Conservation (phyloP, 1,284 basidiomycete species). For the Rhodotorula sp. region DNA sequence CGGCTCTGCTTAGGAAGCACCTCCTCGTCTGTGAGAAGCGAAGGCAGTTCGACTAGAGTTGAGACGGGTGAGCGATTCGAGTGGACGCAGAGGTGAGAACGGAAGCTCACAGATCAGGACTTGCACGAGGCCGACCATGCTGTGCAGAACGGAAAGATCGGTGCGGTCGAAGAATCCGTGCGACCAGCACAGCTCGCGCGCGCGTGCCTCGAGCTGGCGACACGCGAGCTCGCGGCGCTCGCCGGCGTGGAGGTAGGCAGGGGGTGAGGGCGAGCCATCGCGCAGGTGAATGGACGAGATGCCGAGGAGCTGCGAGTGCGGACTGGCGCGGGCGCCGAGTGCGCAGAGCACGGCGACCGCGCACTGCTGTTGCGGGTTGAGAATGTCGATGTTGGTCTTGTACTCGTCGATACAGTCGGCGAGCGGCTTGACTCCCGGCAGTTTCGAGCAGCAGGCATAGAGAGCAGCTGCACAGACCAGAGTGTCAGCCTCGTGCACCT, state of each 20-base stretch:
- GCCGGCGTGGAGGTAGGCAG: slow-evolving; percentile 31
- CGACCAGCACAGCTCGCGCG: slow-evolving; percentile 30
- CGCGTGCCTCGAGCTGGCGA: slow-evolving; percentile 25
- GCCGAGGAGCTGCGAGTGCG: slow-evolving; percentile 38
- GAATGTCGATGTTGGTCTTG: slow-evolving; percentile 12
- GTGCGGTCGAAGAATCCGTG: slow-evolving; percentile 13
- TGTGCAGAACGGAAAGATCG: slow-evolving; percentile 10
- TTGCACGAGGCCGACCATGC: slow-evolving; percentile 34
- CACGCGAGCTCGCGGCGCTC: slow-evolving; percentile 37
- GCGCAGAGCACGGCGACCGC: slow-evolving; percentile 35
- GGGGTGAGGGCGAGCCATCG: slow-evolving; percentile 16
- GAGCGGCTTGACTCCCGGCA: slow-evolving; percentile 30
- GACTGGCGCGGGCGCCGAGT: slow-evolving; percentile 33
- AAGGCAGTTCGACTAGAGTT: slow-evolving; percentile 17
- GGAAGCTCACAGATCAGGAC: slow-evolving; percentile 29
- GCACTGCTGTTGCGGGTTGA: slow-evolving; percentile 19
- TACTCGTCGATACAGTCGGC: slow-evolving; percentile 14
- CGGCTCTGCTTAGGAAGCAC: slow-evolving; percentile 23
- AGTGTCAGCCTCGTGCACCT: too few species aligned
- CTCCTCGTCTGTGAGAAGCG: slow-evolving; percentile 17
- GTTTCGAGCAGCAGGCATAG: slow-evolving; percentile 27
- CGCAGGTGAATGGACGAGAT: slow-evolving; percentile 10
- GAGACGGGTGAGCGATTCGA: not conserved
- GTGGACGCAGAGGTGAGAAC: not conserved
- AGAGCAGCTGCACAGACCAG: slow-evolving; percentile 10